Conservation (phyloP, 2,329 filamentous ascomycete species). For the Nemania bipapillata region DNA sequence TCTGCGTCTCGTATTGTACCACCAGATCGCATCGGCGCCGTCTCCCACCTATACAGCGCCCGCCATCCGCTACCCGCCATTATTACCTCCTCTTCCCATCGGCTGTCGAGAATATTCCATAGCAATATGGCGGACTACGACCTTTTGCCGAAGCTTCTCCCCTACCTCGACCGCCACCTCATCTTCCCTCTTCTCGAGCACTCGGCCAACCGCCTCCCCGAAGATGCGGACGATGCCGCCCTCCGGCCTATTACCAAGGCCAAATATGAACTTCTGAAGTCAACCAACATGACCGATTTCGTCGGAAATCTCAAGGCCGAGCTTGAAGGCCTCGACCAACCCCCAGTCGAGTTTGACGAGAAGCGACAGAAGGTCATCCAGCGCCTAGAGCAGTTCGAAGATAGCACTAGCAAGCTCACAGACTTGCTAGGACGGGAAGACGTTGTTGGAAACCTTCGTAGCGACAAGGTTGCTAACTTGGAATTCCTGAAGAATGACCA, state of each 20-base stretch:
- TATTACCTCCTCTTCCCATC: conserved; percentile 1
- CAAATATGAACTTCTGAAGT: conserved; percentile 93
- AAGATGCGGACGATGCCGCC: conserved; percentile 69
- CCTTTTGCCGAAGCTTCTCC: conserved; percentile 88
- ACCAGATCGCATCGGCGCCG: conserved; percentile 21
- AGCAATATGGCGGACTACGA: conserved; percentile 74
- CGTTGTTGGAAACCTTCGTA: conserved; percentile 88
- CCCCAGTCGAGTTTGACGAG: conserved; percentile 85
- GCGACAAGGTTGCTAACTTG: conserved; percentile 98
- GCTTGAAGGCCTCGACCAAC: conserved; percentile 79
- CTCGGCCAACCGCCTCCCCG: conserved; percentile 81
- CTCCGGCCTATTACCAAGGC: conserved; percentile 79
- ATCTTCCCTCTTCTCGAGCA: conserved; percentile 98
- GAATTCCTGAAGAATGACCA: conserved; percentile 97
- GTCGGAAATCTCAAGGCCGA: conserved; percentile 91
- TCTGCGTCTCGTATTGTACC: conserved; percentile 18
- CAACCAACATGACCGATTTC: conserved; percentile 99
- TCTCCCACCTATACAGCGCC: conserved; percentile 6
- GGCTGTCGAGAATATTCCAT: conserved; percentile 41
- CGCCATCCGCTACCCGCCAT: conserved; percentile 7
- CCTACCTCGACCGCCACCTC: conserved; percentile 92
- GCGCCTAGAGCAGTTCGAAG: conserved; percentile 82
- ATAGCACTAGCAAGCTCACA: conserved; percentile 88
- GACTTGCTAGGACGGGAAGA: conserved; percentile 87
- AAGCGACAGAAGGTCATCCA: conserved; percentile 90